phyloP scores from a whole-genome alignment of 495 filamentous ascomycete genomes.

The Rhypophila decipiens region DNA sequence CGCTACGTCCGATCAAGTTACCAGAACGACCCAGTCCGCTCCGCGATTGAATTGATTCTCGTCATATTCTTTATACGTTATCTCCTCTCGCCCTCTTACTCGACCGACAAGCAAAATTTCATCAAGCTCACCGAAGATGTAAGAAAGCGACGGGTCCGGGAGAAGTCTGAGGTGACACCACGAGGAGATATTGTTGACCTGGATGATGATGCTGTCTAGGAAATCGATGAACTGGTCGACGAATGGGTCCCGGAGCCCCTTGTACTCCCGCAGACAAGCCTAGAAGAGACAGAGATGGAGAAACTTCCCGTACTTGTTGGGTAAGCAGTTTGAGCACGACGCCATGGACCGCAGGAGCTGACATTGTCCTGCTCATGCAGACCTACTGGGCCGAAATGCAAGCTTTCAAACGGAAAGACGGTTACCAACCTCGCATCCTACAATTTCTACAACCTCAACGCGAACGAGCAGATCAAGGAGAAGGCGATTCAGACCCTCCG shows the following conservation, averaged over 20 bases:
- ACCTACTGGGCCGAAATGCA: slow-evolving; percentile 82
- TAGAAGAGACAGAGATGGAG: slow-evolving; percentile 79
- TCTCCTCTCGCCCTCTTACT: slow-evolving; percentile 82
- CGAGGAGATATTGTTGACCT: background rate
- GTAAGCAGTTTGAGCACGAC: slow-evolving; percentile 42
- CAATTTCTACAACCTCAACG: slow-evolving; percentile 95
- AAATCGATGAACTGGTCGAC: slow-evolving; percentile 95
- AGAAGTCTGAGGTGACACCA: background rate
- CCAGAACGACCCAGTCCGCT: slow-evolving; percentile 92
- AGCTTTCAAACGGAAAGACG: slow-evolving; percentile 80
- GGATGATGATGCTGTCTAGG: slow-evolving; percentile 35
- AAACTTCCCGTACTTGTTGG: slow-evolving; percentile 81
- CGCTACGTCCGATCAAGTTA: slow-evolving; percentile 95
- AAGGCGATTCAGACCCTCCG: slow-evolving; percentile 90
- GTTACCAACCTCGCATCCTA: slow-evolving; percentile 88
- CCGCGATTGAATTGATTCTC: slow-evolving; percentile 87
- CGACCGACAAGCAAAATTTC: slow-evolving; percentile 77
- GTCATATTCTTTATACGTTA: slow-evolving; percentile 96
- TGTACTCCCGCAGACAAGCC: slow-evolving; percentile 59
- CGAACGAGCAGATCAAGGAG: slow-evolving; percentile 85
- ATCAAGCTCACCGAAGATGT: slow-evolving; percentile 84
- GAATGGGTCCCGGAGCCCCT: slow-evolving; percentile 96
- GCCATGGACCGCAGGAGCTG: background rate
- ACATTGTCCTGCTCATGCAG: slow-evolving; percentile 36
- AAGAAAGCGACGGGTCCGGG: no score